These are phyloP conservation scores for Aspergillus funiculosus DNA, from an alignment of 495 filamentous ascomycete genomes.

Conservation along the genomic window DNA sequence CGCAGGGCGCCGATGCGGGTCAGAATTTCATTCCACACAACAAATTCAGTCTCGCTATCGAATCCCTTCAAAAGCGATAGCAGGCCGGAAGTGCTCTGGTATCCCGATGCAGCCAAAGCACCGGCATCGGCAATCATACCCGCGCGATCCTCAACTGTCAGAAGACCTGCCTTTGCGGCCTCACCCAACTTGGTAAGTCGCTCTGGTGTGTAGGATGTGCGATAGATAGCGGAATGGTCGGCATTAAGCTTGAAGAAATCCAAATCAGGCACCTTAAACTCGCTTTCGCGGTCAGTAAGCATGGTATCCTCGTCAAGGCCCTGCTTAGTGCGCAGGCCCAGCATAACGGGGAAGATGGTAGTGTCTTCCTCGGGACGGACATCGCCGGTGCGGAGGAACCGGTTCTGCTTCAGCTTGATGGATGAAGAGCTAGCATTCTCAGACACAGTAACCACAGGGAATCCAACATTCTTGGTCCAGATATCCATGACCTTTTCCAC, in stretches of 20 bases:
- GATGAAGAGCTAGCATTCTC: slow-evolving; percentile 44
- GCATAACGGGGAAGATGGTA: slow-evolving; percentile 60
- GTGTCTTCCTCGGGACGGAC: slow-evolving; percentile 65
- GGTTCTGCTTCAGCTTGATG: slow-evolving; percentile 58
- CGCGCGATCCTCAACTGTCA: slow-evolving; percentile 88
- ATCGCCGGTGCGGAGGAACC: slow-evolving; percentile 61
- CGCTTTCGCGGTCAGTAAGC: slow-evolving; percentile 66
- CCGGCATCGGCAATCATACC: slow-evolving; percentile 96
- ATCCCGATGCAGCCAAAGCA: slow-evolving; percentile 82
- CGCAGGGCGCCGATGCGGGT: slow-evolving; percentile 68
- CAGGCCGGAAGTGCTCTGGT: slow-evolving; percentile 86
- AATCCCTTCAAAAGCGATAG: slow-evolving; percentile 82
- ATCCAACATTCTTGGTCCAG: slow-evolving; percentile 66
- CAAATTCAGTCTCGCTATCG: slow-evolving; percentile 74
- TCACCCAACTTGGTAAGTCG: slow-evolving; percentile 58
- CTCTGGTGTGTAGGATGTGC: slow-evolving; percentile 57
- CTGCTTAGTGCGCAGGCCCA: slow-evolving; percentile 54
- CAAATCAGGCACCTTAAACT: slow-evolving; percentile 57
- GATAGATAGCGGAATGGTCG: slow-evolving; percentile 60
- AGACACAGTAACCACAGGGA: slow-evolving; percentile 57
- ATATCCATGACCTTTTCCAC: slow-evolving; percentile 68
- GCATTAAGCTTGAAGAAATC: slow-evolving; percentile 67
- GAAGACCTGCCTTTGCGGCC: slow-evolving; percentile 76
- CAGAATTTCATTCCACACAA: slow-evolving; percentile 92
- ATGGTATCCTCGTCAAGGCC: slow-evolving; percentile 55